Evolutionary conservation across 768 basidiomycete species (phyloP).

Genomic region (Termitomyces sp.): DNA sequence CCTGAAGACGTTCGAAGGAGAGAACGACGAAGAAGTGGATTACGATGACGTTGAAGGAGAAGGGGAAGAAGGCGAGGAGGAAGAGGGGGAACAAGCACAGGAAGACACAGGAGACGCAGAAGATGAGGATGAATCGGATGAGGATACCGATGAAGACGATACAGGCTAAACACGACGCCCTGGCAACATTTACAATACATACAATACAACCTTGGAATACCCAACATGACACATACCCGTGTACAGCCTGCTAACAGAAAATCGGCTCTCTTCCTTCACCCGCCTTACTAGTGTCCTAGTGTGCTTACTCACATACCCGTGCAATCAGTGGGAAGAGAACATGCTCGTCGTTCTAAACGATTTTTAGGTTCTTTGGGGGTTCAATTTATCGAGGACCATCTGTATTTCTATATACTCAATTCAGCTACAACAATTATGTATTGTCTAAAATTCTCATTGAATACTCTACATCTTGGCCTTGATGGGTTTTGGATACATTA

Average conservation of each 20-base stretch:
- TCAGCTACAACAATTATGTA: too few relatives aligned
- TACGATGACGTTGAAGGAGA: conserved; percentile 18
- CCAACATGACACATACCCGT: not conserved
- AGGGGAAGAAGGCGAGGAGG: conserved; percentile 17
- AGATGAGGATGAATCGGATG: conserved; percentile 15
- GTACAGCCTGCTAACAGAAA: not conserved
- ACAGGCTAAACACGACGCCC: conserved; percentile 3
- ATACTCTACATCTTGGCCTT: not conserved
- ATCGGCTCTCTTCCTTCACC: not conserved
- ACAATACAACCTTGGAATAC: not conserved
- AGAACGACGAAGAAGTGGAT: conserved; percentile 22
- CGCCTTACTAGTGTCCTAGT: too few relatives aligned
- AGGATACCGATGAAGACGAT: conserved; percentile 1
- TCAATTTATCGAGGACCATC: not conserved
- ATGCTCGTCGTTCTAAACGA: too few relatives aligned
- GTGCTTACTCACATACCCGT: not conserved
- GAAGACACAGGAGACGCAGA: conserved; percentile 10
- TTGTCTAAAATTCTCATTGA: not conserved
- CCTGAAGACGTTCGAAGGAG: conserved; percentile 28
- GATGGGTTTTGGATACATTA: not conserved
- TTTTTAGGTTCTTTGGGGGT: not conserved
- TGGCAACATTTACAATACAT: not conserved
- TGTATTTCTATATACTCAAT: conserved; percentile 1
- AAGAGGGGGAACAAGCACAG: conserved; percentile 21
- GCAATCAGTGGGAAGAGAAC: not conserved